These are phyloP conservation scores for Taphrina sp. DNA, from an alignment of 1,139 yeast species.

Conservation along the genomic window DNA sequence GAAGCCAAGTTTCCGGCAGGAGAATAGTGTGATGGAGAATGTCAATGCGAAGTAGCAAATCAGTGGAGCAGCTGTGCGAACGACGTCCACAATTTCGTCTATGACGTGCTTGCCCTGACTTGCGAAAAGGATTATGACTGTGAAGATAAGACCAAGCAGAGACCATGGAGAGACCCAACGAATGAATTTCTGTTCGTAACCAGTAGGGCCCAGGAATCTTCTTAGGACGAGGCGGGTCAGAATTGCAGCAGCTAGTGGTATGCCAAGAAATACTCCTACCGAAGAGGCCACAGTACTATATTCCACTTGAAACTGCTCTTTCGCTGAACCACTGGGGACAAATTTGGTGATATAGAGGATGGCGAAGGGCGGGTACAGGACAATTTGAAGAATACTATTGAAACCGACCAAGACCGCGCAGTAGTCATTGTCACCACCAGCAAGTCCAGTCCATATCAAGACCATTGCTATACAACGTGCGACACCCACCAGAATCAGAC, in stretches of 20 bases:
- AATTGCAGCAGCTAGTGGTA: slow-evolving; percentile 54
- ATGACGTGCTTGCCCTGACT: slow-evolving; percentile 55
- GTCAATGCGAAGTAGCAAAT: slow-evolving; percentile 52
- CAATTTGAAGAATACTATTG: slow-evolving; percentile 55
- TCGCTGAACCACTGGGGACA: slow-evolving; percentile 32
- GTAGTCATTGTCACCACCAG: slow-evolving; percentile 54
- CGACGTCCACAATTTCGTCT: slow-evolving; percentile 52
- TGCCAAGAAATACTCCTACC: slow-evolving; percentile 57
- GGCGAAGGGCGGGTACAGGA: slow-evolving; percentile 57
- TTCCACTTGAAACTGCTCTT: slow-evolving; percentile 40
- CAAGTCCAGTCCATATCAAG: slow-evolving; percentile 59
- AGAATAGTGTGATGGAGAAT: slow-evolving; percentile 51
- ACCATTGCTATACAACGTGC: slow-evolving; percentile 66
- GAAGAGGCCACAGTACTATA: slow-evolving; percentile 53
- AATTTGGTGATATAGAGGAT: slow-evolving; percentile 46
- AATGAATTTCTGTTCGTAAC: slow-evolving; percentile 46
- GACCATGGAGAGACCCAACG: slow-evolving; percentile 54
- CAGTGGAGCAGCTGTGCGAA: slow-evolving; percentile 56
- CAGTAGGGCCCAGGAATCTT: slow-evolving; percentile 39
- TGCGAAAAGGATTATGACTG: slow-evolving; percentile 56
- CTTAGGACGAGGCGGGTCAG: slow-evolving; percentile 46
- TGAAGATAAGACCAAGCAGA: slow-evolving; percentile 54
- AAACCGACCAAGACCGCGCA: slow-evolving; percentile 57
- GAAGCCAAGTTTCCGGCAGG: slow-evolving; percentile 42
- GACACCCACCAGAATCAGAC: slow-evolving; percentile 59